A percentile compares a stretch with the other conserved stretches of the same genome.
Evolutionary conservation across 2,329 filamentous ascomycete species (phyloP).

Genomic region (Mycosphaerella sp.): DNA sequence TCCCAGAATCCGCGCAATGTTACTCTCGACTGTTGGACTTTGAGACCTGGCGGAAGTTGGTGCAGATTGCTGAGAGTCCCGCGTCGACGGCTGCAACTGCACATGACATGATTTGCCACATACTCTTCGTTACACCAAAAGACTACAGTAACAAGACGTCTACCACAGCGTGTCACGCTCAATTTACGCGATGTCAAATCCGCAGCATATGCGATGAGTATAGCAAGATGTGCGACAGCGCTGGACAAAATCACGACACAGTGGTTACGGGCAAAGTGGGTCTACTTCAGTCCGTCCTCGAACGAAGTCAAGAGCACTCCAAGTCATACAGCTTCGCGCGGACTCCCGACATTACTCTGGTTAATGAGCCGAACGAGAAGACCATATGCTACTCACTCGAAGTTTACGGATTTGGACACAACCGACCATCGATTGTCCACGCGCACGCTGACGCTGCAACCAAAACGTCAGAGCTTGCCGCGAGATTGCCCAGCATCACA

Average conservation of each 20-base stretch:
- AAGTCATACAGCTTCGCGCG: background rate
- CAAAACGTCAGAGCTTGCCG: slow-evolving; percentile 22
- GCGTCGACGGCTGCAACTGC: slow-evolving; percentile 8
- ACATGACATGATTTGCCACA: slow-evolving; percentile 9
- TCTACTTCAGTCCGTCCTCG: slow-evolving; percentile 19
- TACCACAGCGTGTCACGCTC: slow-evolving; percentile 15
- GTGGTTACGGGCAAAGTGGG: slow-evolving; percentile 12
- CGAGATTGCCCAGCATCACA: slow-evolving; percentile 22
- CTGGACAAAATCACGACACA: background rate
- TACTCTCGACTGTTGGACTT: slow-evolving; percentile 16
- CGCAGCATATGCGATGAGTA: slow-evolving; percentile 10
- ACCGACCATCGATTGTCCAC: slow-evolving; percentile 12
- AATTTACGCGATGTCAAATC: slow-evolving; percentile 22
- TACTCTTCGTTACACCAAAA: slow-evolving; percentile 18
- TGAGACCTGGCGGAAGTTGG: slow-evolving; percentile 20
- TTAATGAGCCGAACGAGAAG: background rate
- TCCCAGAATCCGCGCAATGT: background rate
- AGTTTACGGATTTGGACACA: slow-evolving; percentile 21
- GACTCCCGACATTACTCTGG: background rate
- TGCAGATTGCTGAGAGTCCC: slow-evolving; percentile 19
- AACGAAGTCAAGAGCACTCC: slow-evolving; percentile 15
- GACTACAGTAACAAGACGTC: slow-evolving; percentile 2
- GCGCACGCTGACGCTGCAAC: slow-evolving; percentile 16
- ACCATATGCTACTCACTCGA: slow-evolving; percentile 19
- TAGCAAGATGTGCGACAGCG: background rate